Evolutionary conservation across 164 flowering plant genomes (phyloP), one percentile per base, ranked within the genome.

Genomic region (Vitis cinerea): DNA sequence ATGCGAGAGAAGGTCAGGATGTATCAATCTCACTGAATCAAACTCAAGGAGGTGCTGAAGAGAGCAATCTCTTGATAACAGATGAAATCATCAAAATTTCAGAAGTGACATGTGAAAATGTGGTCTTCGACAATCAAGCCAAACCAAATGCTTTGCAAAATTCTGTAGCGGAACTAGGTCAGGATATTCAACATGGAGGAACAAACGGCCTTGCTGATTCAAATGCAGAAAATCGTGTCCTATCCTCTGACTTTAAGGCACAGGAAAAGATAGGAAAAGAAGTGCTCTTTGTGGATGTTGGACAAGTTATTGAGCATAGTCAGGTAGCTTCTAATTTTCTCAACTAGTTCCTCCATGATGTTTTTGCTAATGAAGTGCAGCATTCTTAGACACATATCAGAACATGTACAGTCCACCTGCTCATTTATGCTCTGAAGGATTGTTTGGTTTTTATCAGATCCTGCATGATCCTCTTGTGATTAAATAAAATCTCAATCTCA

Each of bases 1-100:
- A 55, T 60, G 62, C 63, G 29, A 59, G 67, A n/a, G 81, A 75
- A 52, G 75, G 73, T 67, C 75, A 75, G 23, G 56, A 65, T 55
- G 66, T 61, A 9, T 62, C 63, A 16, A 62, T 52, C 31, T 56
- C 84, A 70, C 61, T 52, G 3, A 61, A 69, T 66, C 77, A 78
- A 54, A 78, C 67, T 69, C 75, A 62, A 10, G 83, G 62, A 51
- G 68, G 48, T 58, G 68, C 72, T 23, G 77, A 78, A 59, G 82
- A 77, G 67, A 66, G 76, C 31, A 71, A 64, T 53, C 66, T 73
- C 11, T 27, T 77, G 30, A 50, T 70, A 31, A 53, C 74, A 16
- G 82, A 83, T 61, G 82, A 78, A 65, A 78, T 74, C 37, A 64
- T 72, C 15, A 71, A 74, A 23, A 61, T 81, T 59, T 66, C 73